These are phyloP conservation scores for Cystobasidiaceae sp. DNA, from an alignment of 1,284 basidiomycete species.

Conservation along the genomic window DNA sequence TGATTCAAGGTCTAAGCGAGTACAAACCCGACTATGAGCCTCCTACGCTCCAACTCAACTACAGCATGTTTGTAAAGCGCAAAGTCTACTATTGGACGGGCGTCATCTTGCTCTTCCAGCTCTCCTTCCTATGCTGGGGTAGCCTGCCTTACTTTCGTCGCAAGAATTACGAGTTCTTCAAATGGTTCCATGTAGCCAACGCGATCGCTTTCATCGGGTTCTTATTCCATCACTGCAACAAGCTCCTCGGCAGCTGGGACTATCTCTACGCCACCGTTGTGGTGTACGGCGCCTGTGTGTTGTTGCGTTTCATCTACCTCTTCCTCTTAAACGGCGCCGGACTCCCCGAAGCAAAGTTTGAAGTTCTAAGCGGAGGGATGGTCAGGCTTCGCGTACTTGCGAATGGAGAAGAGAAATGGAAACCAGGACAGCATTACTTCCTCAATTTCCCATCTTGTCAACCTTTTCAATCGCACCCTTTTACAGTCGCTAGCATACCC, in stretches of 20 bases:
- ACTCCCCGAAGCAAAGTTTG: slow-evolving; percentile 45
- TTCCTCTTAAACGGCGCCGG: slow-evolving; percentile 40
- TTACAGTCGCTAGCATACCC: slow-evolving; percentile 48
- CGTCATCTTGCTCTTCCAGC: slow-evolving; percentile 49
- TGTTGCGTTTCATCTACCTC: slow-evolving; percentile 46
- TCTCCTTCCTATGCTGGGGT: slow-evolving; percentile 43
- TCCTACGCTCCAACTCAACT: slow-evolving; percentile 35
- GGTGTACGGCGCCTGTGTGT: slow-evolving; percentile 45
- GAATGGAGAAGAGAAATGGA: slow-evolving; percentile 42
- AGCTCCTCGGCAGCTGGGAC: slow-evolving; percentile 40
- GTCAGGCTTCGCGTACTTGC: slow-evolving; percentile 42
- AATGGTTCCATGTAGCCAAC: slow-evolving; percentile 45
- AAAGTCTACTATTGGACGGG: slow-evolving; percentile 32
- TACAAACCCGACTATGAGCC: slow-evolving; percentile 34
- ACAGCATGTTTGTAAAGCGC: slow-evolving; percentile 33
- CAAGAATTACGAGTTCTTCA: slow-evolving; percentile 50
- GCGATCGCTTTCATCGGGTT: slow-evolving; percentile 42
- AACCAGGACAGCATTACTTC: slow-evolving; percentile 51
- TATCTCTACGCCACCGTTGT: slow-evolving; percentile 49
- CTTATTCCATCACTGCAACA: slow-evolving; percentile 50
- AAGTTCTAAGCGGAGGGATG: slow-evolving; percentile 44
- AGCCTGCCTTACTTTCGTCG: slow-evolving; percentile 48
- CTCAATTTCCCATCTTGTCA: slow-evolving; percentile 42
- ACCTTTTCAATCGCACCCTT: slow-evolving; percentile 51
- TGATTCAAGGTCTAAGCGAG: slow-evolving; percentile 35